Conservation (phyloP, 139 green algal genomes). For the Coccomyxa sp. region DNA sequence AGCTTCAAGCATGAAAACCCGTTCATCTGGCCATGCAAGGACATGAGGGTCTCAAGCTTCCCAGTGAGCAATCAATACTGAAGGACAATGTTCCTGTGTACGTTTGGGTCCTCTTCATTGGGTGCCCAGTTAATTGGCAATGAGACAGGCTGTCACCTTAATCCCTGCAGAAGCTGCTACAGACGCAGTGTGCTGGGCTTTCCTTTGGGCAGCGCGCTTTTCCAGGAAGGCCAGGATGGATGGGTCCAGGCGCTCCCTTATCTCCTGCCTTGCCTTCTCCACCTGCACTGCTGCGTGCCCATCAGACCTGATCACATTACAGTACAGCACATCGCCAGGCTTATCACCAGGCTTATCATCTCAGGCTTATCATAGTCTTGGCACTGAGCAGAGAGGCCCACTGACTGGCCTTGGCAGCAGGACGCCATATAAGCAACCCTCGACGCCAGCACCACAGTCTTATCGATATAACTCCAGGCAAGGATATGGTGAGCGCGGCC, state of each 20-base stretch:
- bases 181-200: neutral
- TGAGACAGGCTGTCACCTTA: neutral
- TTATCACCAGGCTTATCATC: neutral
- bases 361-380: neutral
- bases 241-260: neutral
- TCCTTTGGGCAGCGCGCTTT: neutral
- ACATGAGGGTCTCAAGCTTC: neutral
- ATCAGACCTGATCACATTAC: too few relatives aligned
- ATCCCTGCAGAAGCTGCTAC: neutral
- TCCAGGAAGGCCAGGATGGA: neutral
- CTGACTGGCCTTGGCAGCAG: neutral
- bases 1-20: too few relatives aligned
- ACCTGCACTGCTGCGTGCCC: too few relatives aligned
- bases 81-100: neutral
- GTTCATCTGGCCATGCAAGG: neutral
- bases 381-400: neutral
- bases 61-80: neutral
- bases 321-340: neutral
- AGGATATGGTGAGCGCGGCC: too few relatives aligned
- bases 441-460: too few relatives aligned
- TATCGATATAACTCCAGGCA: too few relatives aligned
- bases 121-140: neutral
- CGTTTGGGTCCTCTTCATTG: neutral
- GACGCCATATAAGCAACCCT: neutral
- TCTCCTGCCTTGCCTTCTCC: neutral